Percentiles rank a stretch among this genome's conserved stretches.
phyloP scores from a whole-genome alignment of 2,329 filamentous ascomycete species.

The Fusarium annulatum region DNA sequence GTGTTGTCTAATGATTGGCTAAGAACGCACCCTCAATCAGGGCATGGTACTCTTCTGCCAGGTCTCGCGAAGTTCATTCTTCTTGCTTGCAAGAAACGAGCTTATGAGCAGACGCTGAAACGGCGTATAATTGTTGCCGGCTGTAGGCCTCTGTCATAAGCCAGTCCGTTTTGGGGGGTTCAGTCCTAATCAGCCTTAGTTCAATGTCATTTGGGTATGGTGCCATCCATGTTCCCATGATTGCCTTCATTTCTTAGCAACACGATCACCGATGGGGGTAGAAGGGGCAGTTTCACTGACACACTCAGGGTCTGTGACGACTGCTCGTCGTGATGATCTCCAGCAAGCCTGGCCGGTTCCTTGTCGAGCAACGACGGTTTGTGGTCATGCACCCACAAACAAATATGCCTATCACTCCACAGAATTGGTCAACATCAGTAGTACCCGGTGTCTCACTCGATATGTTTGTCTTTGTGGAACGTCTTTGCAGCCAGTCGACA shows the following conservation, averaged over 20 bases:
- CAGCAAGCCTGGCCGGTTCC: not conserved
- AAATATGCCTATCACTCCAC: not conserved
- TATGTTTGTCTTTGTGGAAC: not conserved
- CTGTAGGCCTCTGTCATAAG: not conserved
- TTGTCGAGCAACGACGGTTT: not conserved
- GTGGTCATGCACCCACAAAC: not conserved
- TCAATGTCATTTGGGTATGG: not conserved
- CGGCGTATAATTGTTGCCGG: accelerated
- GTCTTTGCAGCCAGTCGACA: not conserved
- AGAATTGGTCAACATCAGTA: not conserved
- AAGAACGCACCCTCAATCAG: not conserved
- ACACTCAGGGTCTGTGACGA: not conserved
- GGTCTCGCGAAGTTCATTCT: not conserved
- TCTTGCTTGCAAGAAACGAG: not conserved
- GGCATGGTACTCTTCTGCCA: not conserved
- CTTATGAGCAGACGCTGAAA: not conserved
- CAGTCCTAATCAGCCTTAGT: not conserved
- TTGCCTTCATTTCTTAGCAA: not conserved
- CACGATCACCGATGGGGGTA: too few species aligned
- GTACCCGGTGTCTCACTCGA: not conserved
- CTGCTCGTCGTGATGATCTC: not conserved
- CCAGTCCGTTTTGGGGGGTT: not conserved
- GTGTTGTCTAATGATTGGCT: not conserved
- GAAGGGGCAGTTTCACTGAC: too few species aligned
- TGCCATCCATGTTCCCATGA: not conserved